phyloP scores from a whole-genome alignment of 257 asterid genomes.

The Lavandula angustifolia region DNA sequence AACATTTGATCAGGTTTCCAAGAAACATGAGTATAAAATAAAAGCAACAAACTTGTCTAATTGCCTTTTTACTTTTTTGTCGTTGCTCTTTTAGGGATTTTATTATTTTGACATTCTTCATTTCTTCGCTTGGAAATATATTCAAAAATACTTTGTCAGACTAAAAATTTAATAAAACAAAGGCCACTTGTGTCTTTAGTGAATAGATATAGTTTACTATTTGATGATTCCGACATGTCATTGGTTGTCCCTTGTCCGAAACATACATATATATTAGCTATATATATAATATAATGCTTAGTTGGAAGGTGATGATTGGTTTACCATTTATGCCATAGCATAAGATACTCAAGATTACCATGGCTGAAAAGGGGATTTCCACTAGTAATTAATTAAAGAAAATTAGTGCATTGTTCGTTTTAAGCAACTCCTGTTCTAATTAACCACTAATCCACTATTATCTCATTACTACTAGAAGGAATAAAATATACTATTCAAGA shows the following conservation, averaged over 20 bases:
- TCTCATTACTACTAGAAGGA: constrained; percentile 4
- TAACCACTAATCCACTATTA: neutral
- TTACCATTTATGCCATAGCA: too few species aligned
- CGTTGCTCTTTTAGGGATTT: constrained; percentile 1
- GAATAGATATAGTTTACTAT: neutral
- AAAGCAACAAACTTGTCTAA: neutral
- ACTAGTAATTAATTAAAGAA: too few species aligned
- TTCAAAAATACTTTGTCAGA: neutral
- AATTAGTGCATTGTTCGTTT: too few species aligned
- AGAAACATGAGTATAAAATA: too few species aligned
- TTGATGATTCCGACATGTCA: constrained; percentile 16
- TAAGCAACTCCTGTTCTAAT: too few species aligned
- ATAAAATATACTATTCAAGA: neutral
- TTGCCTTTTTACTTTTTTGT: constrained; percentile 10
- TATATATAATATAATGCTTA: too few species aligned
- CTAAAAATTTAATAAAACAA: neutral
- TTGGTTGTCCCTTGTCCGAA: neutral
- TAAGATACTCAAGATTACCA: too few species aligned
- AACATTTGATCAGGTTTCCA: too few species aligned
- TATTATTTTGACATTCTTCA: constrained; percentile 16
- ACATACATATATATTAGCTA: too few species aligned
- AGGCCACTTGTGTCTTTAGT: constrained; percentile 15
- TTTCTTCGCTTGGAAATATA: constrained; percentile 20
- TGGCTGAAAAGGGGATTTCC: too few species aligned
- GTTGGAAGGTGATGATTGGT: too few species aligned